These are phyloP conservation scores for Fusarium sp. DNA, from an alignment of 2,329 filamentous ascomycete genomes.

Conservation along the genomic window DNA sequence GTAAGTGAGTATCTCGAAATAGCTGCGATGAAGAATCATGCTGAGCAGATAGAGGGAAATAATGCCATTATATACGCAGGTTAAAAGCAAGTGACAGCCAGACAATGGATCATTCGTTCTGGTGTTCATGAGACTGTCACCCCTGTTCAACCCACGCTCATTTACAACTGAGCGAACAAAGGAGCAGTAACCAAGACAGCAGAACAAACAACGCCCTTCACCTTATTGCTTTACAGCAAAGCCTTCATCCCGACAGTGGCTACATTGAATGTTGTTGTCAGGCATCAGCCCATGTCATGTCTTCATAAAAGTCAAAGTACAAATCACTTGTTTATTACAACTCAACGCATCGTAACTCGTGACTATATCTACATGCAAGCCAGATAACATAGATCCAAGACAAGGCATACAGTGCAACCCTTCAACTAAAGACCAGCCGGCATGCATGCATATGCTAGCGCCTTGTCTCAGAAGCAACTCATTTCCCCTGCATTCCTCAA, in stretches of 20 bases:
- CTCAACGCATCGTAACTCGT: slow-evolving; percentile 9
- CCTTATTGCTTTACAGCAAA: neutral
- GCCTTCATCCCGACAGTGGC: neutral
- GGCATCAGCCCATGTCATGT: no score
- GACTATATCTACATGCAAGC: slow-evolving; percentile 4
- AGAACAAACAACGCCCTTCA: neutral
- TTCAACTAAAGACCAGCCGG: neutral
- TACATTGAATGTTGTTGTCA: neutral
- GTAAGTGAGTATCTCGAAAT: neutral
- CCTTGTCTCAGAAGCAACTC: slow-evolving; percentile 30
- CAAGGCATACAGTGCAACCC: slow-evolving; percentile 20
- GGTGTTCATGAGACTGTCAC: neutral
- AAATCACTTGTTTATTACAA: neutral
- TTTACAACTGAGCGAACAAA: slow-evolving; percentile 13
- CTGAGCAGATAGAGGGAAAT: neutral
- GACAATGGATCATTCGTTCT: neutral
- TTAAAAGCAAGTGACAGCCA: neutral
- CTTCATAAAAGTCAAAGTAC: neutral
- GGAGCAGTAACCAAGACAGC: neutral
- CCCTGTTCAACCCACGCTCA: neutral
- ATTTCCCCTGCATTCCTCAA: slow-evolving; percentile 38
- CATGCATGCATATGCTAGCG: slow-evolving; percentile 7
- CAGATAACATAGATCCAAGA: slow-evolving; percentile 17
- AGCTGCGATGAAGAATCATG: neutral
- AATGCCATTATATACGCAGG: neutral